Conservation (phyloP, 257 asterid species). For the Capsicum chinense region DNA sequence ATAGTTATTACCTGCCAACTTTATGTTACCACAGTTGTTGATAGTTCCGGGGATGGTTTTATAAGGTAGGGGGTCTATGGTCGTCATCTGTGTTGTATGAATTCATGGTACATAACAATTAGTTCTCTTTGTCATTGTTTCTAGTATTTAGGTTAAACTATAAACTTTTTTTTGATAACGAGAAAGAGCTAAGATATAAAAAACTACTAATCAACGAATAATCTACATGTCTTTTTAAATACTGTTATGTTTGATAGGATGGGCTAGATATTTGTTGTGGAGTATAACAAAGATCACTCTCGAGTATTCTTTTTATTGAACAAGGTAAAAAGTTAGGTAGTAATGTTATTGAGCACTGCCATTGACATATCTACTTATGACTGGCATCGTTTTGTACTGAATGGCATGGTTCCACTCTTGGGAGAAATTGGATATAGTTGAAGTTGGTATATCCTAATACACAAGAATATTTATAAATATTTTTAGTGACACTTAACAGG, state of each 20-base stretch:
- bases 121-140: background rate
- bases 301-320: background rate
- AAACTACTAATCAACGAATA: background rate
- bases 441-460: background rate
- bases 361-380: background rate
- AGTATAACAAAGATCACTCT: background rate
- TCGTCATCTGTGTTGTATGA: background rate
- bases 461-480: background rate
- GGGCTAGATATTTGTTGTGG: background rate
- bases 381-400: slow-evolving; percentile 3
- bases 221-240: background rate
- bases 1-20: background rate
- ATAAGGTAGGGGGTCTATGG: background rate
- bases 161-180: background rate
- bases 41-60: background rate
- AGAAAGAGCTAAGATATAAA: background rate
- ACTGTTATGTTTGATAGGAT: background rate
- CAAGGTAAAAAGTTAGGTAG: background rate
- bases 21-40: background rate
- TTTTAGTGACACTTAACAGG: background rate
- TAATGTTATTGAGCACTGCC: background rate
- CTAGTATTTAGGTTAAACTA: background rate
- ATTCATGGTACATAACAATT: background rate
- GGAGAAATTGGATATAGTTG: background rate
- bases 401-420: background rate